Conservation (phyloP, 2,329 filamentous ascomycete genomes). For the Diaporthe amygdali region DNA sequence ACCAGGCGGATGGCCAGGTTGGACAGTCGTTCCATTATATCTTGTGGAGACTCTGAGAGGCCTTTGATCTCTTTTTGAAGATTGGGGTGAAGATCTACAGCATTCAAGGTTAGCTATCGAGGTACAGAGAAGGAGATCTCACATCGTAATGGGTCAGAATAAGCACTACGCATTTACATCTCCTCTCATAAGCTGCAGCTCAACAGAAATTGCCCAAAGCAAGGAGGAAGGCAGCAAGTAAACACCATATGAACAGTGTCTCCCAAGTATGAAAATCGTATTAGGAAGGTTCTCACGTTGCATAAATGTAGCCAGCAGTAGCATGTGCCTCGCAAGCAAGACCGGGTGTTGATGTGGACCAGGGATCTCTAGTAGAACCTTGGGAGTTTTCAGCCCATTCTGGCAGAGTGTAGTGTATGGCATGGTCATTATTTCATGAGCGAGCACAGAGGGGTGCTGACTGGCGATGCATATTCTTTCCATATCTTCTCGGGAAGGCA, state of each 20-base stretch:
- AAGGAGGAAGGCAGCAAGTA: too few species aligned
- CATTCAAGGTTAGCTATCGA: too few species aligned
- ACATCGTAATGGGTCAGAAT: too few species aligned
- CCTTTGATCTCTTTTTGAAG: not conserved
- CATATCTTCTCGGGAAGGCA: not conserved
- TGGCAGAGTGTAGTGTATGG: not conserved
- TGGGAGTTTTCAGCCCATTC: not conserved
- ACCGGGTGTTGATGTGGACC: constrained; percentile 46
- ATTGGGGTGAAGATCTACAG: constrained; percentile 22
- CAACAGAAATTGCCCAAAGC: too few species aligned
- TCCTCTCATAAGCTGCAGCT: too few species aligned
- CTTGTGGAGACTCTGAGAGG: not conserved
- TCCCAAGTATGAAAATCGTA: too few species aligned
- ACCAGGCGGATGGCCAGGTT: constrained; percentile 41
- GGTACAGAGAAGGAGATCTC: too few species aligned
- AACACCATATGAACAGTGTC: too few species aligned
- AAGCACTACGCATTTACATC: too few species aligned
- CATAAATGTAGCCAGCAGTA: constrained; percentile 38
- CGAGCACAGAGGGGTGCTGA: not conserved
- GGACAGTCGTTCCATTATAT: constrained; percentile 27
- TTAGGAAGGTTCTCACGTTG: too few species aligned
- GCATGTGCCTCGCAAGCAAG: constrained; percentile 39
- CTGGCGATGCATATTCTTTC: not conserved
- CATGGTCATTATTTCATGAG: not conserved
- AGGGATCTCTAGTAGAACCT: not conserved